Percentiles rank a stretch among this genome's conserved stretches.
Evolutionary conservation across 768 basidiomycete species (phyloP).

Genomic region (Tricholomella constricta): DNA sequence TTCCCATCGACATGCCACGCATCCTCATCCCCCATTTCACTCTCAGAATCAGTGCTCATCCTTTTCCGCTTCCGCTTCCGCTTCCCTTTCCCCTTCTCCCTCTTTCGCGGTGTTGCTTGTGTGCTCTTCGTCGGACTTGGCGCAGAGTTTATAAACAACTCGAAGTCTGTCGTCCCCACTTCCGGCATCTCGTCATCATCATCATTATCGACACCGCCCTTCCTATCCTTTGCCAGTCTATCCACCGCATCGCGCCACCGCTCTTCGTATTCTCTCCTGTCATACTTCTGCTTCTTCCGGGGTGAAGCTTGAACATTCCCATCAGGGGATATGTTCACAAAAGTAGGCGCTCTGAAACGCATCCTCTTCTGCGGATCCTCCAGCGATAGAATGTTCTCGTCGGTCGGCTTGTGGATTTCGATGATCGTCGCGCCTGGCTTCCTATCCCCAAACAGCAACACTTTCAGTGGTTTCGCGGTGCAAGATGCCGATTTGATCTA

Average conservation of each 20-base stretch:
- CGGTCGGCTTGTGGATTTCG: conserved; percentile 34
- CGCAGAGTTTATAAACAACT: conserved; percentile 6
- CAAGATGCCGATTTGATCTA: conserved; percentile 21
- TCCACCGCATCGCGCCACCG: conserved; percentile 53
- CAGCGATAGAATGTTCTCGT: conserved; percentile 42
- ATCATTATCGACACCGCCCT: conserved; percentile 34
- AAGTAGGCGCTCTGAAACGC: conserved; percentile 47
- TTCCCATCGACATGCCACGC: conserved; percentile 12
- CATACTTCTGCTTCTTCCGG: conserved; percentile 45
- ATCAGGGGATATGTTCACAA: conserved; percentile 15
- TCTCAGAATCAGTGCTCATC: conserved; percentile 2
- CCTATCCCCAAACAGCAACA: conserved; percentile 28
- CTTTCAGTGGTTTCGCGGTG: conserved; percentile 21
- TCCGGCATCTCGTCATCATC: conserved; percentile 49
- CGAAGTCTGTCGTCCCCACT: conserved; percentile 24
- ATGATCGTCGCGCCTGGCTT: conserved; percentile 30
- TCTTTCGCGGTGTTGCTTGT: neutral
- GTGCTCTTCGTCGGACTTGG: conserved; percentile 13
- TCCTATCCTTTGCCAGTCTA: conserved; percentile 43
- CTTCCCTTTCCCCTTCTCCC: neutral
- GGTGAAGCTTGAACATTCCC: conserved; percentile 35
- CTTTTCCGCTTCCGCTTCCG: conserved; percentile 30
- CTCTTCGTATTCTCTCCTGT: conserved; percentile 30
- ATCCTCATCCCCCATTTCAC: conserved; percentile 12
- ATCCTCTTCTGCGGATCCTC: conserved; percentile 29